Base-by-base conservation (phyloP, 1,284 basidiomycete genomes). In the Ceratobasidium sp. region DNA sequence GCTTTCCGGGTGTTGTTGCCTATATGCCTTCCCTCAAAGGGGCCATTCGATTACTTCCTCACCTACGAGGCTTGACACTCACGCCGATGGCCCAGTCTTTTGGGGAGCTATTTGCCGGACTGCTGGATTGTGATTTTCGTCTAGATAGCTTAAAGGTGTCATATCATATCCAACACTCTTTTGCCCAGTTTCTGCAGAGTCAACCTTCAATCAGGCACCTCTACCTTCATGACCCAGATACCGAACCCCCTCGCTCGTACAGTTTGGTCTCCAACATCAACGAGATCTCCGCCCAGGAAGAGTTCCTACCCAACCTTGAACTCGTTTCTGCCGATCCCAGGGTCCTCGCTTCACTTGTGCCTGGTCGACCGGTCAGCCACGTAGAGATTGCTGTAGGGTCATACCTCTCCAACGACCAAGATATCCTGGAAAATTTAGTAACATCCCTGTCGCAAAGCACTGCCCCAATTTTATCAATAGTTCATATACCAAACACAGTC, bases 31-130 rank as follows among this genome's bases (percentile, higher is more conserved):
- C 30, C 28, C 47, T 71, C n/a, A 44, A 57, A 21, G 47, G 11
- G 26, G 52, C 32, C 4, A 30, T 71, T 35, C 43, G 35, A 13
- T 8, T 44, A 23, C 57, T 71, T 23, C 46, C 69, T 41, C 18
- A 47, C 23, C 38, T 71, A 21, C 57, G 69, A 21, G 46, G 61
- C 38, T 46, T 71, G 11, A 71, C 69, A 9, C 47, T 71, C 18
- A 71, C 69, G 28, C 69, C 69, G 7, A 71, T 61, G 69, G 69
- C 69, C 32, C 35, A 59, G 30, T 71, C 69, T 32, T 71, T 71
- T 41, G 55, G 57, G 6, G 46, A 71, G 26, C 21, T 71, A 13
- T 71, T 59, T 52, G 49, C 46, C 18, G 69, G 47, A 2, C 32
- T 71, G 43, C 18, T 30, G 1, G 30, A 28, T 16, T 71, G 69